Evolutionary conservation across 345 rosid genomes (phyloP).

Genomic region (Dipteronia dyeriana): DNA sequence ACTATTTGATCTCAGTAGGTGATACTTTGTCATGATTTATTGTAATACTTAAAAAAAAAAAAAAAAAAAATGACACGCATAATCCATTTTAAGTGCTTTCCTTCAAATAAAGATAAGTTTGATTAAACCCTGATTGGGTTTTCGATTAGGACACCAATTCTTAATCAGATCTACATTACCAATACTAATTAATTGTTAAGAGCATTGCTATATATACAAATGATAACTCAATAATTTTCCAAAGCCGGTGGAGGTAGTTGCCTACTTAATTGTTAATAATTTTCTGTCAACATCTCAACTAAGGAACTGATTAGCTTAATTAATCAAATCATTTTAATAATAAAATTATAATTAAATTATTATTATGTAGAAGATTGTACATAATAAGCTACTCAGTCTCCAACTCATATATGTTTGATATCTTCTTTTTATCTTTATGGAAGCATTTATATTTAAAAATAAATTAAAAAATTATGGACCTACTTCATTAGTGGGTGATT

Average conservation of each 20-base stretch:
- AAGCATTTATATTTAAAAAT: slow-evolving; percentile 11
- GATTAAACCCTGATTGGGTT: slow-evolving; percentile 6
- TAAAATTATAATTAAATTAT: not conserved
- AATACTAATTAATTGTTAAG: not conserved
- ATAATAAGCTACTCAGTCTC: slow-evolving; percentile 22
- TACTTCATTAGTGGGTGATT: slow-evolving; percentile 19
- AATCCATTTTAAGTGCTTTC: not conserved
- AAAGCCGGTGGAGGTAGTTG: slow-evolving; percentile 48
- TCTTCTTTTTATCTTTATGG: slow-evolving; percentile 16
- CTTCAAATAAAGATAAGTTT: not conserved
- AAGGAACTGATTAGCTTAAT: slow-evolving; percentile 15
- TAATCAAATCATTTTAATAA: slow-evolving; percentile 5
- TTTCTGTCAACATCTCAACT: slow-evolving; percentile 30
- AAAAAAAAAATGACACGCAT: too few species aligned
- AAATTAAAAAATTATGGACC: not conserved
- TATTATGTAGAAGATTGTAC: slow-evolving; percentile 6
- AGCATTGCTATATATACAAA: not conserved
- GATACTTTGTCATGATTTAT: too few species aligned
- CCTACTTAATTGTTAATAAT: slow-evolving; percentile 23
- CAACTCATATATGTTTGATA: slow-evolving; percentile 15
- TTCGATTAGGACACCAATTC: not conserved
- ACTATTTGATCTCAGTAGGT: too few species aligned
- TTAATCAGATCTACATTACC: not conserved
- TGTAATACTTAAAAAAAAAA: too few species aligned
- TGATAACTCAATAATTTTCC: slow-evolving; percentile 29